phyloP scores from a whole-genome alignment of 768 basidiomycete genomes.

The Daedaleopsis nitida region DNA sequence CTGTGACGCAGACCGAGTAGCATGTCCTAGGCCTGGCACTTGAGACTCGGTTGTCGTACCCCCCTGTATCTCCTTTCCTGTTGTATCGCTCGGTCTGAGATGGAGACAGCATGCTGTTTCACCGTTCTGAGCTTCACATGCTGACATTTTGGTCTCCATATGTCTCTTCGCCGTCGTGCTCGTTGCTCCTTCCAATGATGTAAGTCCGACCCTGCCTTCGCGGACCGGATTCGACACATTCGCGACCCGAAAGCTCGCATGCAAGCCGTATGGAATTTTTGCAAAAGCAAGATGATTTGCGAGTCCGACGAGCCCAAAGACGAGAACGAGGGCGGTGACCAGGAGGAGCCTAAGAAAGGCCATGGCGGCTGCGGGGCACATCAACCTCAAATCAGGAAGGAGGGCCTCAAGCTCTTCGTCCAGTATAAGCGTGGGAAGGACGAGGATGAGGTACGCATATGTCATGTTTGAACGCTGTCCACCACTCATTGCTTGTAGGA shows the following conservation, averaged over 20 bases:
- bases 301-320: slow-evolving; percentile 89
- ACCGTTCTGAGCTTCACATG: slow-evolving; percentile 37
- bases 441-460: slow-evolving; percentile 83
- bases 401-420: slow-evolving; percentile 91
- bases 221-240: slow-evolving; percentile 84
- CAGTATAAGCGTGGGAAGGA: slow-evolving; percentile 96
- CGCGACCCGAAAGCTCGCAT: slow-evolving; percentile 87
- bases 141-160: slow-evolving; percentile 72
- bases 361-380: slow-evolving; percentile 97
- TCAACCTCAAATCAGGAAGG: slow-evolving; percentile 90
- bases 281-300: slow-evolving; percentile 88
- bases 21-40: slow-evolving; percentile 61
- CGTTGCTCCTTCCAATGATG: slow-evolving; percentile 25
- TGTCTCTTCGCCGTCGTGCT: slow-evolving; percentile 27
- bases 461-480: neutral
- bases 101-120: slow-evolving; percentile 32
- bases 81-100: slow-evolving; percentile 25
- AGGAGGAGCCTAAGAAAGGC: slow-evolving; percentile 79
- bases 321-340: slow-evolving; percentile 70
- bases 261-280: slow-evolving; percentile 82
- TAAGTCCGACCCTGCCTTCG: slow-evolving; percentile 85
- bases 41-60: slow-evolving; percentile 56
- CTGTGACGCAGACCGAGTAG: slow-evolving; percentile 73
- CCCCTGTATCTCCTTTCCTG: slow-evolving; percentile 53
- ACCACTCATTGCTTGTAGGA: slow-evolving; percentile 49